Conservation (phyloP, 1,284 basidiomycete species). For the Ganoderma resinaceum region DNA sequence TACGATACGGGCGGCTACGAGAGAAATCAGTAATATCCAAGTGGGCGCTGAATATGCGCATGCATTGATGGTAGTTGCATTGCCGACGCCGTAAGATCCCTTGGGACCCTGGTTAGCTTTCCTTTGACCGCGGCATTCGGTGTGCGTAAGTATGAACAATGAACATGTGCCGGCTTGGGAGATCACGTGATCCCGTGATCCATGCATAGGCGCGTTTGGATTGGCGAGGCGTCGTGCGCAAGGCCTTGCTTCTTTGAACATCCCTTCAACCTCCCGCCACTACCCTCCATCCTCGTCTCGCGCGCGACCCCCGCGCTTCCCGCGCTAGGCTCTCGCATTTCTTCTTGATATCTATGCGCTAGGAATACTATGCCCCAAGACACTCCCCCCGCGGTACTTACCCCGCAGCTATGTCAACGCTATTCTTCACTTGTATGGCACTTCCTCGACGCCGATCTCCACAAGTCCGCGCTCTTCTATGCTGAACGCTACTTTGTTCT, state of each 20-base stretch:
- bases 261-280: conserved; percentile 22
- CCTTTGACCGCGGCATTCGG: conserved; percentile 21
- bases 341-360: conserved; percentile 34
- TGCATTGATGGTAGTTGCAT: not conserved
- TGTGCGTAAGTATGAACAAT: conserved; percentile 11
- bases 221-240: conserved; percentile 25
- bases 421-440: conserved; percentile 76
- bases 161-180: not conserved
- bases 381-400: conserved; percentile 49
- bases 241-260: conserved; percentile 23
- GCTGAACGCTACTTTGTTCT: conserved; percentile 80
- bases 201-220: conserved; percentile 36
- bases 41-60: too few relatives aligned
- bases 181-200: conserved; percentile 30
- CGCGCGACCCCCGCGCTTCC: conserved; percentile 14
- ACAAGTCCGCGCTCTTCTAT: conserved; percentile 81
- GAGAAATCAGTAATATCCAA: not conserved
- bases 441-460: conserved; percentile 79
- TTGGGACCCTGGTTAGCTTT: conserved; percentile 20
- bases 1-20: conserved; percentile 23
- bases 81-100: conserved; percentile 6
- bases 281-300: conserved; percentile 12
- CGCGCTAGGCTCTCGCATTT: conserved; percentile 10
- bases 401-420: conserved; percentile 64
- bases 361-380: conserved; percentile 53